These are phyloP conservation scores for Coemansia sp. DNA, from an alignment of 192 early-diverging fungal genomes.

Conservation along the genomic window DNA sequence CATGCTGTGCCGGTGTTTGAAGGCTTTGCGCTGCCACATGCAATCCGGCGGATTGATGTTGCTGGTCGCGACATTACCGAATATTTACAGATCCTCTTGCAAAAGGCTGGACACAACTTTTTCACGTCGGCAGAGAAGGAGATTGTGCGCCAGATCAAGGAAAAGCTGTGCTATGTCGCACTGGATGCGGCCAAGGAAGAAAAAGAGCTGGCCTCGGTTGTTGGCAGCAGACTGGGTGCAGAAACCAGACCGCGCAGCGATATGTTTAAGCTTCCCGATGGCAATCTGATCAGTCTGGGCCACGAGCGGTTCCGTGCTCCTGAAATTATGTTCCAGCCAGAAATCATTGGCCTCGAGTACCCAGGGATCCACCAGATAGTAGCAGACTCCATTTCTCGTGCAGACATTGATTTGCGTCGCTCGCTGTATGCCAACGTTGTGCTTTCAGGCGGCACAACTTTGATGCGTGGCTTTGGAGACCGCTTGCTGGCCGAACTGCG, in stretches of 20 bases:
- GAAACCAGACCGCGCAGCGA: conserved; percentile 40
- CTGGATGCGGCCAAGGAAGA: conserved; percentile 88
- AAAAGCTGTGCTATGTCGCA: conserved; percentile 92
- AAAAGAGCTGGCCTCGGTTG: conserved; percentile 78
- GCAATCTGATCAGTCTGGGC: conserved; percentile 62
- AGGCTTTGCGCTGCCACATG: conserved; percentile 93
- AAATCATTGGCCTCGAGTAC: conserved; percentile 88
- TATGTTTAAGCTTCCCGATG: conserved; percentile 48
- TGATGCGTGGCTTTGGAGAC: conserved; percentile 91
- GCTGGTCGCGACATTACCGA: conserved; percentile 96
- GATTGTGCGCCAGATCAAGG: conserved; percentile 93
- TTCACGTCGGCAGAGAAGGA: conserved; percentile 93
- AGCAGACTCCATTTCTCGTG: conserved; percentile 87
- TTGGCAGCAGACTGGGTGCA: conserved; percentile 56
- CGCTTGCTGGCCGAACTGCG: conserved; percentile 87
- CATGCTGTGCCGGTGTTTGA: conserved; percentile 90
- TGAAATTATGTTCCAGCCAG: conserved; percentile 95
- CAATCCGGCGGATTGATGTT: conserved; percentile 89
- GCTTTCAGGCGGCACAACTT: conserved; percentile 95
- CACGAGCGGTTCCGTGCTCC: conserved; percentile 91
- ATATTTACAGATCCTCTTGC: conserved; percentile 85
- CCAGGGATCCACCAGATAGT: conserved; percentile 93
- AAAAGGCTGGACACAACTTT: conserved; percentile 84
- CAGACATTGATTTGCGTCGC: conserved; percentile 92
- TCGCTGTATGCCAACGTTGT: conserved; percentile 86